Conservation (phyloP, 2,329 filamentous ascomycete species). For the Fusarium foetens region DNA sequence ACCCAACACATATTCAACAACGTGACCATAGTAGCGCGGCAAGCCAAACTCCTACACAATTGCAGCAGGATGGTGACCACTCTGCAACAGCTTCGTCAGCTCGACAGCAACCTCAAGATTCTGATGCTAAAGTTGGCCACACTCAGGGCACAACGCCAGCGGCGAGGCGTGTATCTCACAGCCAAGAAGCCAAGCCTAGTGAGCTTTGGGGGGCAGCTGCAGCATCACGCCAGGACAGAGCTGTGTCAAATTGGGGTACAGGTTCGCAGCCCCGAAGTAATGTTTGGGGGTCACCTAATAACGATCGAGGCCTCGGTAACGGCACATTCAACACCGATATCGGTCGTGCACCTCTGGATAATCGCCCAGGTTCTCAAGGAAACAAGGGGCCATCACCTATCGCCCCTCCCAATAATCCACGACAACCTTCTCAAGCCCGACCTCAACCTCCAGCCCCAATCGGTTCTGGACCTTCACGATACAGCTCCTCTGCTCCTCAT, state of each 20-base stretch:
- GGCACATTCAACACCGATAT: slow-evolving; percentile 77
- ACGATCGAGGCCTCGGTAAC: slow-evolving; percentile 78
- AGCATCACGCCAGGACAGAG: slow-evolving; percentile 58
- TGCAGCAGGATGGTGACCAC: slow-evolving; percentile 30
- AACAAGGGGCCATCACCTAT: slow-evolving; percentile 58
- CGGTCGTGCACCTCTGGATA: slow-evolving; percentile 55
- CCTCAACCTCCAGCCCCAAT: slow-evolving; percentile 48
- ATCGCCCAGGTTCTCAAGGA: slow-evolving; percentile 48
- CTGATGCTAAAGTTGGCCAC: slow-evolving; percentile 28
- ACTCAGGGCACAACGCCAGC: slow-evolving; percentile 23
- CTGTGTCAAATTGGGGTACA: slow-evolving; percentile 59
- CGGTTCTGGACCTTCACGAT: slow-evolving; percentile 48
- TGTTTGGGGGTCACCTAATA: slow-evolving; percentile 80
- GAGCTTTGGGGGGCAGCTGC: slow-evolving; percentile 53
- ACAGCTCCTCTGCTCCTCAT: slow-evolving; percentile 44
- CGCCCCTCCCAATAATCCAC: slow-evolving; percentile 49
- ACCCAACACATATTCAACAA: slow-evolving; percentile 50
- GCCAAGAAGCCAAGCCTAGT: slow-evolving; percentile 48
- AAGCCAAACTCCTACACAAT: slow-evolving; percentile 25
- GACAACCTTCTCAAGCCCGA: slow-evolving; percentile 43
- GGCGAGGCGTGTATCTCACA: slow-evolving; percentile 47
- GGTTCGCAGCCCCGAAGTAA: slow-evolving; percentile 67
- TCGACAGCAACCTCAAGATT: slow-evolving; percentile 19
- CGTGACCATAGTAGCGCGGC: slow-evolving; percentile 37
- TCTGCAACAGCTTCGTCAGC: not conserved